These are phyloP conservation scores for Clonostachys solani DNA, from an alignment of 2,329 filamentous ascomycete genomes.

Conservation along the genomic window DNA sequence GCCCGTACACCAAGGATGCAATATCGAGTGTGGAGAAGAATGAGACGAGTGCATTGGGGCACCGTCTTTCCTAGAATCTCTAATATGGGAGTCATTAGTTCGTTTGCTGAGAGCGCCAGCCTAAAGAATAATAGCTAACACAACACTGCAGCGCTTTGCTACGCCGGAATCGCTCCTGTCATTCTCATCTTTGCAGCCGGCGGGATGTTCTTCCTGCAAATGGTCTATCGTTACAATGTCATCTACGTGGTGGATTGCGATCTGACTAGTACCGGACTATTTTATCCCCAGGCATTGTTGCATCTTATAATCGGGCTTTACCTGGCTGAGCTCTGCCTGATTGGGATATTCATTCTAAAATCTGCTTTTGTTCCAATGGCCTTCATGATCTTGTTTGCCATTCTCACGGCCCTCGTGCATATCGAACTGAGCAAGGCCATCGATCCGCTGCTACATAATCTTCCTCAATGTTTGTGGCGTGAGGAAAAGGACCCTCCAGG, in stretches of 20 bases:
- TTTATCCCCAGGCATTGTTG: constrained; percentile 82
- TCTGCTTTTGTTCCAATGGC: constrained; percentile 64
- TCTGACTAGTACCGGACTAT: constrained; percentile 82
- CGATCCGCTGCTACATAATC: constrained; percentile 69
- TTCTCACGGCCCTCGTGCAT: constrained; percentile 76
- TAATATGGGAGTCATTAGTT: constrained; percentile 71
- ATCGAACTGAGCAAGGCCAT: constrained; percentile 67
- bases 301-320: constrained; percentile 84
- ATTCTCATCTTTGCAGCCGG: constrained; percentile 78
- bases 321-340: constrained; percentile 74
- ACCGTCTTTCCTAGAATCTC: constrained; percentile 78
- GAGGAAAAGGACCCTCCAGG: constrained; percentile 37
- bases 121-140: not conserved
- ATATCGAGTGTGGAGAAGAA: constrained; percentile 70
- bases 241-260: constrained; percentile 79
- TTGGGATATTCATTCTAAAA: constrained; percentile 76
- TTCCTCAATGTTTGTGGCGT: constrained; percentile 67
- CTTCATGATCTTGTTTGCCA: constrained; percentile 69
- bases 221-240: constrained; percentile 89
- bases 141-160: not conserved
- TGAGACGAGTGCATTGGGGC: constrained; percentile 77
- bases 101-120: not conserved
- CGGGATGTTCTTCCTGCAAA: constrained; percentile 76
- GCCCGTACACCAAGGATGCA: constrained; percentile 77
- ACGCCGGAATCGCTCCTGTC: constrained; percentile 28